phyloP scores from a whole-genome alignment of 2,329 filamentous ascomycete genomes.

The Microdochium nivale region DNA sequence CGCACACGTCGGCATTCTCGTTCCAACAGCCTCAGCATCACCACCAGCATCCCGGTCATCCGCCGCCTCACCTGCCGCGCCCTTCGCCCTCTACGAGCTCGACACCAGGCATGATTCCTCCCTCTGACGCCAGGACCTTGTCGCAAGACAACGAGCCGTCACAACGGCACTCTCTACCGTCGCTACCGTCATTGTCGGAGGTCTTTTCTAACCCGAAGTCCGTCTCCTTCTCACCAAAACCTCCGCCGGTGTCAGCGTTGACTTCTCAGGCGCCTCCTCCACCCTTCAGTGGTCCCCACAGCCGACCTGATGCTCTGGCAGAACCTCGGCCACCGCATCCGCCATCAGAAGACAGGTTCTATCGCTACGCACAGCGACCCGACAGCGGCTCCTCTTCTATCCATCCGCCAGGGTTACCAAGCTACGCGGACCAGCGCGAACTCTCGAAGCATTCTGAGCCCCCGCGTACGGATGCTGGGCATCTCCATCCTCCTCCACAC shows the following conservation, averaged over 20 bases:
- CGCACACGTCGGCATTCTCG: constrained; percentile 16
- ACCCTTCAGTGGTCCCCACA: constrained; percentile 13
- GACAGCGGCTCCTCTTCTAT: constrained; percentile 10
- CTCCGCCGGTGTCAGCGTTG: constrained; percentile 13
- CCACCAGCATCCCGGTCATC: background rate
- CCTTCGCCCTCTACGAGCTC: background rate
- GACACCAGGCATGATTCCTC: constrained; percentile 17
- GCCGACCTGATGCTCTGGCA: constrained; percentile 15
- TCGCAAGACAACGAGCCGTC: constrained; percentile 16
- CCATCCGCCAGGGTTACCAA: constrained; percentile 11
- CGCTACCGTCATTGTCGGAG: constrained; percentile 22
- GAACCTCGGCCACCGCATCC: constrained; percentile 15
- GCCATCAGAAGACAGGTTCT: constrained; percentile 20
- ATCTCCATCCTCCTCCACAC: constrained; percentile 21
- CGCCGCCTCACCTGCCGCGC: background rate
- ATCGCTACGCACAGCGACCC: constrained; percentile 15
- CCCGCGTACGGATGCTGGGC: constrained; percentile 9
- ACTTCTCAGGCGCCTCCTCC: constrained; percentile 17
- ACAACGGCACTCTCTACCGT: constrained; percentile 22
- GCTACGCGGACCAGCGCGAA: constrained; percentile 17
- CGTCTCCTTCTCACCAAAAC: constrained; percentile 17
- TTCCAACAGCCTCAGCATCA: background rate
- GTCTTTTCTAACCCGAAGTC: constrained; percentile 20
- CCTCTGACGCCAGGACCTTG: constrained; percentile 15
- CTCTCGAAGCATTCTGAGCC: constrained; percentile 14